phyloP scores from a whole-genome alignment of 2,329 filamentous ascomycete species.

The Monilinia fructicola region DNA sequence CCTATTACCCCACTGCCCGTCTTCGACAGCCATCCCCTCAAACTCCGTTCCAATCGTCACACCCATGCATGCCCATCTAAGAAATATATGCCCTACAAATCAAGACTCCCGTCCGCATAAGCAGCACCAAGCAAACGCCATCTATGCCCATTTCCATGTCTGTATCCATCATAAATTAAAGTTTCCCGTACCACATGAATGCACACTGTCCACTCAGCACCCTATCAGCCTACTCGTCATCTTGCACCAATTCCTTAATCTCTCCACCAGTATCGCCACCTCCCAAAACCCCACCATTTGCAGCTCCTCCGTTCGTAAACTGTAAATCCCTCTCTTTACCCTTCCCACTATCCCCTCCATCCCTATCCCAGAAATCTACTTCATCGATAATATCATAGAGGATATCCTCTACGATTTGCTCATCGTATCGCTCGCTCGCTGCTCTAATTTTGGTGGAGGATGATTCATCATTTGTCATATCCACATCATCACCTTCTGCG shows the following conservation, averaged over 20 bases:
- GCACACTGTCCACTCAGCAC: too few relatives aligned
- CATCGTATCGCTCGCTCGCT: slow-evolving; percentile 76
- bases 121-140: slow-evolving; percentile 4
- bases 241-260: slow-evolving; percentile 66
- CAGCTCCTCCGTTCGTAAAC: slow-evolving; percentile 28
- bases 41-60: neutral
- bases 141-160: neutral
- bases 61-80: neutral
- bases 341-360: slow-evolving; percentile 37
- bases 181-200: neutral
- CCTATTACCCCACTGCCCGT: too few relatives aligned
- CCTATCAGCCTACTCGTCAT: slow-evolving; percentile 46
- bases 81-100: neutral
- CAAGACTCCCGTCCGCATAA: neutral
- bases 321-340: slow-evolving; percentile 30
- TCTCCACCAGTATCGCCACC: slow-evolving; percentile 46
- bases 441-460: slow-evolving; percentile 44
- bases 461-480: slow-evolving; percentile 47
- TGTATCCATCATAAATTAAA: slow-evolving; percentile 2
- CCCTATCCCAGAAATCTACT: slow-evolving; percentile 82
- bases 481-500: slow-evolving; percentile 47
- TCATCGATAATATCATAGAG: slow-evolving; percentile 94
- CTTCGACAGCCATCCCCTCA: neutral
- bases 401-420: slow-evolving; percentile 93
- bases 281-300: slow-evolving; percentile 30